A percentile compares a stretch with the other conserved stretches of the same genome.
Conservation (phyloP, 2,329 filamentous ascomycete species). For the Zasmidium cellare region DNA sequence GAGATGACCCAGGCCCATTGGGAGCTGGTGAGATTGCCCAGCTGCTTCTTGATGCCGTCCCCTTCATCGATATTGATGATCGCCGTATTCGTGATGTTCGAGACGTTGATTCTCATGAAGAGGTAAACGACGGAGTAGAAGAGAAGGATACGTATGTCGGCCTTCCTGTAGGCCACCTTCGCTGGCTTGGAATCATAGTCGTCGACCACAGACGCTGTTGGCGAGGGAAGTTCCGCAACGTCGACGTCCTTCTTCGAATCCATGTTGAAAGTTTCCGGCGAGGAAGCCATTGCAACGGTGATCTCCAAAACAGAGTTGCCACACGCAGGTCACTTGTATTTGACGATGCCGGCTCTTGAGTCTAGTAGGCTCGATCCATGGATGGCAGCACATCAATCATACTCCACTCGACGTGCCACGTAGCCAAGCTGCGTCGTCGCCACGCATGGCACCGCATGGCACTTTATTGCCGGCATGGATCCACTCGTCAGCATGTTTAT, state of each 20-base stretch:
- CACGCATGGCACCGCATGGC: not conserved
- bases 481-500: not conserved
- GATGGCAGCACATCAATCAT: not conserved
- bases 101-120: constrained; percentile 34
- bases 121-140: constrained; percentile 37
- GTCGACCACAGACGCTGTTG: not conserved
- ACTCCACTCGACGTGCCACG: not conserved
- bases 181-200: not conserved
- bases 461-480: not conserved
- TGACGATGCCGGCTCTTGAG: not conserved
- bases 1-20: constrained; percentile 37
- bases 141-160: constrained; percentile 33
- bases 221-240: constrained; percentile 4
- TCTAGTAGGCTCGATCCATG: not conserved
- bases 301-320: no score
- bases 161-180: constrained; percentile 28
- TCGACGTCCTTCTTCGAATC: constrained; percentile 11
- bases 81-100: constrained; percentile 37
- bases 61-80: constrained; percentile 39
- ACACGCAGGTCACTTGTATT: no score
- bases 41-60: constrained; percentile 34
- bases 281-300: not conserved
- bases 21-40: constrained; percentile 31
- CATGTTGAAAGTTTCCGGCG: not conserved
- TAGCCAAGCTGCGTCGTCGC: not conserved